A percentile compares a stretch with the other conserved stretches of the same genome.
Evolutionary conservation across 805 yeast genomes (phyloP).

Genomic region (Metschnikowia colocasiae): DNA sequence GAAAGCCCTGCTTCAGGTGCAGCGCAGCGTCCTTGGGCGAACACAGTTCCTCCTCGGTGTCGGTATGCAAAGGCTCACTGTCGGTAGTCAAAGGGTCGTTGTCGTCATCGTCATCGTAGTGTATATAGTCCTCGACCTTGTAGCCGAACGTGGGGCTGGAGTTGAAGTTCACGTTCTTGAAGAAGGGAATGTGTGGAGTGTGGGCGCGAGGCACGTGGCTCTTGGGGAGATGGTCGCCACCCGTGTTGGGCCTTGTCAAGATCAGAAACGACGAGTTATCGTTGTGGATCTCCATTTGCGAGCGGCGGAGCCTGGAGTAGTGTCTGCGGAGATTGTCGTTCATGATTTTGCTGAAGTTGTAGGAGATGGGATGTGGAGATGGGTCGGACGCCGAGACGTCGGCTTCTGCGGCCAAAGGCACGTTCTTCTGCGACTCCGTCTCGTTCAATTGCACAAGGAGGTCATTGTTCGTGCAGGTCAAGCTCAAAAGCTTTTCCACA

Average conservation of each 20-base stretch:
- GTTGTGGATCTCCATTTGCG: conserved; percentile 32
- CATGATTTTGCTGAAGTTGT: conserved; percentile 35
- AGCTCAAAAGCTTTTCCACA: conserved; percentile 38
- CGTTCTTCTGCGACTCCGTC: conserved; percentile 6
- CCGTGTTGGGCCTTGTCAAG: conserved; percentile 16
- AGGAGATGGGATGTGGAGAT: conserved; percentile 17
- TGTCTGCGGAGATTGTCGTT: conserved; percentile 37
- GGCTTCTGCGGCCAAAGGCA: neutral
- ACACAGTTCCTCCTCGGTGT: conserved; percentile 16
- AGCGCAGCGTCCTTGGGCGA: conserved; percentile 12
- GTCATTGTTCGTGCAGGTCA: conserved; percentile 30
- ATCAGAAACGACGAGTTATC: conserved; percentile 33
- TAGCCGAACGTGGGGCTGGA: conserved; percentile 25
- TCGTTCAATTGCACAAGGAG: conserved; percentile 28
- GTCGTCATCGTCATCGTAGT: conserved; percentile 28
- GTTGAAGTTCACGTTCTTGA: conserved; percentile 35
- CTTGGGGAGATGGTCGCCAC: neutral
- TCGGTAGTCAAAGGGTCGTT: conserved; percentile 8
- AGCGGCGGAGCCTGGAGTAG: conserved; percentile 24
- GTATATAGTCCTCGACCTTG: conserved; percentile 33
- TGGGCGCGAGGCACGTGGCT: conserved; percentile 7
- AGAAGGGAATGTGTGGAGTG: conserved; percentile 30
- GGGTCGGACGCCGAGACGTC: neutral
- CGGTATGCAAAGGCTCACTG: conserved; percentile 11
- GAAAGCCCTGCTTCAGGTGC: neutral